Conservation (phyloP, 768 basidiomycete genomes). For the Mycena rosella region DNA sequence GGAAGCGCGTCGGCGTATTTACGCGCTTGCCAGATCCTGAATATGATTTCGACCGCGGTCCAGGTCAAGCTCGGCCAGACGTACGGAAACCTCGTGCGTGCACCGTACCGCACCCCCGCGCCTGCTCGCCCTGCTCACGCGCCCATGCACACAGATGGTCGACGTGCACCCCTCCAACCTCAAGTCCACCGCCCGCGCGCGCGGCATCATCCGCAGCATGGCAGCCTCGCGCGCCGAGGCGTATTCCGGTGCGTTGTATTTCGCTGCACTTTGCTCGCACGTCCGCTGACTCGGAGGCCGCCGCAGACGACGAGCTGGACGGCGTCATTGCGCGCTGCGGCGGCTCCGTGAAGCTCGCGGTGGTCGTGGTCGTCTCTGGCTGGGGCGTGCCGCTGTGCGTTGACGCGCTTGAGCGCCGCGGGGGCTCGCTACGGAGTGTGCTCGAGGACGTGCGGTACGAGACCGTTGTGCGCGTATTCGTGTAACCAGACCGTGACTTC, state of each 20-base stretch:
- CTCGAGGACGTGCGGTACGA: constrained; percentile 40
- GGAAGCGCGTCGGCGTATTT: no score
- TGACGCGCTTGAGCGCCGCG: constrained; percentile 36
- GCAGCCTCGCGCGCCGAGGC: constrained; percentile 25
- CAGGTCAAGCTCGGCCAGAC: constrained; percentile 52
- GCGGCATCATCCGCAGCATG: constrained; percentile 47
- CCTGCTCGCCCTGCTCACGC: not conserved
- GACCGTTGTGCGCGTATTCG: constrained; percentile 38
- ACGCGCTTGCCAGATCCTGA: constrained; percentile 52
- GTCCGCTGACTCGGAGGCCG: not conserved
- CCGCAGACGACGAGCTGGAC: constrained; percentile 45
- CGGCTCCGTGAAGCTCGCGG: constrained; percentile 48
- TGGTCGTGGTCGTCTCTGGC: constrained; percentile 43
- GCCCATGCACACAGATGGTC: constrained; percentile 44
- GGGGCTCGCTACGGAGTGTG: constrained; percentile 32
- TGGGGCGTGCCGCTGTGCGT: constrained; percentile 34
- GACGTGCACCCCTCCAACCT: constrained; percentile 48
- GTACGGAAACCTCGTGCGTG: constrained; percentile 48
- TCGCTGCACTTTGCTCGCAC: not conserved
- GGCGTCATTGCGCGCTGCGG: constrained; percentile 44
- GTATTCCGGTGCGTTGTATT: constrained; percentile 29
- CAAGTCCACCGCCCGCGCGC: constrained; percentile 47
- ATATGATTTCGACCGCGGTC: constrained; percentile 52
- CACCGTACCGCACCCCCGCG: not conserved
- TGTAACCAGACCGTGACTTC: no score